Conservation (phyloP, 768 basidiomycete genomes). For the Fistulinella prunicolor region DNA sequence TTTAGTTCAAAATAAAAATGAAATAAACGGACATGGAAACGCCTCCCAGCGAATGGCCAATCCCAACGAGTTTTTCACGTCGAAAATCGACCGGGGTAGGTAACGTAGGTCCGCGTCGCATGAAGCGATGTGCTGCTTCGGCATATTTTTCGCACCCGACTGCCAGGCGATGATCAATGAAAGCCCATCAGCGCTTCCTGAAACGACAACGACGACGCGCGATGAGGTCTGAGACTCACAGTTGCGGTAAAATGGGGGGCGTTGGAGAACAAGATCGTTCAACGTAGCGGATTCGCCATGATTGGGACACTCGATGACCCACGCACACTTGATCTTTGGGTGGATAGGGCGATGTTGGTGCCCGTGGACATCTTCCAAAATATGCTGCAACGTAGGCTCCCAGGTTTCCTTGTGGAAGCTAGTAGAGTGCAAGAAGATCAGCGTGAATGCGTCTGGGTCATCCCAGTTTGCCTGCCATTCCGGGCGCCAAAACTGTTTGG, state of each 20-base stretch:
- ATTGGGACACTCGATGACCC: conserved; percentile 71
- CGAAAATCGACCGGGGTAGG: conserved; percentile 47
- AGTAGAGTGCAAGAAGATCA: conserved; percentile 65
- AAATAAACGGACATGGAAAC: conserved; percentile 51
- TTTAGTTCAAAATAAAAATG: neutral
- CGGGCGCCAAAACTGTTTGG: conserved; percentile 54
- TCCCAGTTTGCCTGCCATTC: conserved; percentile 35
- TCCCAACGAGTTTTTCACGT: conserved; percentile 51
- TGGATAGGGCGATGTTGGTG: neutral
- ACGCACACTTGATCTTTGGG: conserved; percentile 40
- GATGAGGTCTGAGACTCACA: conserved; percentile 35
- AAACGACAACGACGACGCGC: neutral
- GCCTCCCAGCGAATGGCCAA: conserved; percentile 69
- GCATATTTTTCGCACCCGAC: conserved; percentile 68
- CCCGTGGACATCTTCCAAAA: conserved; percentile 39
- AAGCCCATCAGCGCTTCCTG: neutral
- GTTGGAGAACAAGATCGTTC: conserved; percentile 47
- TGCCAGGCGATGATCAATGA: conserved; percentile 19
- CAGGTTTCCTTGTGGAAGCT: conserved; percentile 76
- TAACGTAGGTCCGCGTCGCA: conserved; percentile 39
- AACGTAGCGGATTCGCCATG: conserved; percentile 60
- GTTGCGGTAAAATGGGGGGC: conserved; percentile 41
- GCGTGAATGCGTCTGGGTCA: conserved; percentile 48
- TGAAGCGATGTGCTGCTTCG: conserved; percentile 53
- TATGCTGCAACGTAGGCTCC: conserved; percentile 54